Base-by-base conservation (phyloP, 805 yeast genomes). In the Ogataea philodendri region DNA sequence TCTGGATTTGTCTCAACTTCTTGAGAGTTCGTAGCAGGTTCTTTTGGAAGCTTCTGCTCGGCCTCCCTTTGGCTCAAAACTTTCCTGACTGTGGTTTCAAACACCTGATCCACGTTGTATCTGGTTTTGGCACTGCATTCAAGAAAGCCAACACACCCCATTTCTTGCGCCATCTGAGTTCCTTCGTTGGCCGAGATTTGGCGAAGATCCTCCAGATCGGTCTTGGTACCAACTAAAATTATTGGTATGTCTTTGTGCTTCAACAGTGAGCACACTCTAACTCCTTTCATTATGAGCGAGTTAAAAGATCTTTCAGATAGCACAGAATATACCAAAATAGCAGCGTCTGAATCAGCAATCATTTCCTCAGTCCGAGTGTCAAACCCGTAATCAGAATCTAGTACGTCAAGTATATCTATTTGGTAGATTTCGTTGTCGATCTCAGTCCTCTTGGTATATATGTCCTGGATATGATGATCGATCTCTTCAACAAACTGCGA, bases 61-160 rank as follows among this genome's bases (percentile, higher is more conserved):
- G n/a, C n/a, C n/a, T n/a, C n/a, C n/a, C n/a, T n/a, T n/a, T n/a
- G n/a, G n/a, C n/a, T n/a, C n/a, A n/a, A 9, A 6, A n/a, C 9
- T 11, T 41, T 22, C 13, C 45, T 37, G 15, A 47, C 42, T 3
- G 54, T 52, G 2, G 7, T 14, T 10, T 74, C 66, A 51, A 89
- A 89, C 0, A 87, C 84, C 49, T 84, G 85, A 46, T 83, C 88
- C 15, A 89, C 84, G 51, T 85, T 84, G 25, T 82, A 74, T 49
- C 79, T 76, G 50, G 76, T 71, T 69, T 81, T 75, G 7, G 96
- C 94, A 48, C 90, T 80, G n/a, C 95, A 82, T 60, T 89, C 95
- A 45, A 72, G 46, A 41, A 64, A 70, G 13, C 59, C 66, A 35
- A 67, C 58, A 29, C 56, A 33, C 5, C 45, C 30, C 4, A 51